Base-by-base conservation (phyloP, 768 basidiomycete genomes). In the Boletus barrowsii region DNA sequence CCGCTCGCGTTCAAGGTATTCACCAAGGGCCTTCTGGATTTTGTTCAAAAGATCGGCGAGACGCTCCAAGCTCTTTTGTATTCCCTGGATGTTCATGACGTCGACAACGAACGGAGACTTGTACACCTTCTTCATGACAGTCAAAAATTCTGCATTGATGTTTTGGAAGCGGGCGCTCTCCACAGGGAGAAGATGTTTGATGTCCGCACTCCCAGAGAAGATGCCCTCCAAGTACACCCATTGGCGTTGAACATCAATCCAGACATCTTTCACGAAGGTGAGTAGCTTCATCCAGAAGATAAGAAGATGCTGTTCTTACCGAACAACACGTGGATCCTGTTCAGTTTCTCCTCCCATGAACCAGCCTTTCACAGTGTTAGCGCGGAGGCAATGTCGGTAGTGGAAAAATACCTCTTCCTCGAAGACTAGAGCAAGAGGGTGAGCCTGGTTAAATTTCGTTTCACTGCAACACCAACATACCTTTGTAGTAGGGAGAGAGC, bases 171-270 rank as follows among this genome's bases (percentile, higher is more conserved):
- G 90, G n/a, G 93, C 84, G 64, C 87, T 93, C 74, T 99, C 97
- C 57, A 98, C 89, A 1, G 97, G 97, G 26, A 99, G 86, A 14
- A 99, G 84, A 69, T 99, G 97, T 69, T 98, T 98, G 81, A 99
- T 98, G 67, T 99, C 97, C 24, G 95, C 97, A 62, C 94, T 98
- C 33, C 96, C 95, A n/a, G 96, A 93, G 74, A 99, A 99, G 62
- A 99, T 99, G 41, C 97, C 97, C 71, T 99, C 97, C 49, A 99
- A 81, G 68, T 99, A 99, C 1, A 99, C 97, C 97, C 97, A 99
- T 76, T 99, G 97, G 8, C 97, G 85, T 63, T 99, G 97, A 15
- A 99, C 97, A 62, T 99, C 97, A 61, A 99, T 97, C 97, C 97
- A 99, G 36, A 98, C 89, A 72, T 99, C 92, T 93, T 42, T 69